phyloP scores from a whole-genome alignment of 2,329 filamentous ascomycete species.

The Alternaria sp. region DNA sequence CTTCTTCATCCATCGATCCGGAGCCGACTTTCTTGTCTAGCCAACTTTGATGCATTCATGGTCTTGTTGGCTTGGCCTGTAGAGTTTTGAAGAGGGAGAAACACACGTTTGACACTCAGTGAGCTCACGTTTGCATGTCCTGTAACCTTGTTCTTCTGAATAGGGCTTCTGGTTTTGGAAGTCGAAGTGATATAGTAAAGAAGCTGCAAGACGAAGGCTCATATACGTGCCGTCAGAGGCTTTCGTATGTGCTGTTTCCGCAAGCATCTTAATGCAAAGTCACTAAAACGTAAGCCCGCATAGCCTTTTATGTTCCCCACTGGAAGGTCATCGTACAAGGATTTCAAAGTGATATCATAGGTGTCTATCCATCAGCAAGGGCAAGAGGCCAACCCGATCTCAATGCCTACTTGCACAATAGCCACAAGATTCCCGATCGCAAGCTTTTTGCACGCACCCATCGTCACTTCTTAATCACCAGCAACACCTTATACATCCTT shows the following conservation, averaged over 20 bases:
- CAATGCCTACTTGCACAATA: background rate
- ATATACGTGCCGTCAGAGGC: background rate
- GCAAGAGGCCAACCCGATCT: background rate
- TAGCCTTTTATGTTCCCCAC: background rate
- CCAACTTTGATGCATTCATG: background rate
- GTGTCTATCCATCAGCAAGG: background rate
- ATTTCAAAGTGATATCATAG: background rate
- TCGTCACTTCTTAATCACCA: no score
- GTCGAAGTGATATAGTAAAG: no score
- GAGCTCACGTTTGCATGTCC: no score
- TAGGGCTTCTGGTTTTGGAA: no score
- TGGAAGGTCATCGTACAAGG: background rate
- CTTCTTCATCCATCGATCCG: background rate
- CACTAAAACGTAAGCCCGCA: background rate
- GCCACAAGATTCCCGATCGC: background rate
- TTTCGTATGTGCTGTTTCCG: background rate
- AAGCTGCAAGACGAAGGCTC: background rate
- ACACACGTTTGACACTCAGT: no score
- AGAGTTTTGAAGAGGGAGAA: no score
- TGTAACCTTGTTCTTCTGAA: no score
- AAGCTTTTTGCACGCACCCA: background rate
- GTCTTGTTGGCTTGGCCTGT: no score
- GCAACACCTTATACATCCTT: conserved; percentile 16
- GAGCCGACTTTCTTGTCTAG: background rate
- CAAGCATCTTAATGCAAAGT: background rate